Base-by-base conservation (phyloP, 2,329 filamentous ascomycete genomes). In the Colletotrichum lentis region DNA sequence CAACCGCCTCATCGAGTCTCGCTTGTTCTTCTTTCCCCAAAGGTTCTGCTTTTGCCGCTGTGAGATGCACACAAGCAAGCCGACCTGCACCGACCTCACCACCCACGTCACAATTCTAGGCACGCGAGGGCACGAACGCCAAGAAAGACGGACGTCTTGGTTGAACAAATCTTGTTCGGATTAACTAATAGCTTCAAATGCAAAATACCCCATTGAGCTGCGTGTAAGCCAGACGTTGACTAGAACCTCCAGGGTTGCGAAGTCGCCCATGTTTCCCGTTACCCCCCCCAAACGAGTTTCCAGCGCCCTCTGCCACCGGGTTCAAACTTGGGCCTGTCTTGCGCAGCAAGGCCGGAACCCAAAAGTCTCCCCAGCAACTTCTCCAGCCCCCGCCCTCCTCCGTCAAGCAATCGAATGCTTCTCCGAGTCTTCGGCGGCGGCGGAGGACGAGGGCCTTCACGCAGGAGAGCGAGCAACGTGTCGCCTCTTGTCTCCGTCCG, bases 161-260 rank as follows among this genome's bases (percentile, higher is more conserved):
- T 31, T 66, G 62, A 64, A 62, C 62, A 69, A 70, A 72, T 71
- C 68, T 72, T 76, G 73, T 77, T 80, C 73, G 73, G 63, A 80
- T 81, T 80, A 81, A 79, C 77, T 81, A 80, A 76, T 80, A 80
- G 74, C 78, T 75, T 76, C 76, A 68, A 68, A 68, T 68, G 65
- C 65, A 68, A 59, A 49, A 44, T 76, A 77, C 79, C 74, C 71
- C 73, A 77, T 74, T 77, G 75, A 78, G 76, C 78, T 79, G 77
- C 77, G 75, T 75, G 75, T 75, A 73, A 75, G 73, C 67, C 71
- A 74, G 74, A 70, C 71, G 71, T 68, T 73, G 76, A 24, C 77
- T 77, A 70, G 76, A 76, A 76, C 74, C 71, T 67, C 69, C 71
- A 72, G 68, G 69, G 69, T 72, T 67, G 64, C 63, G 69, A 41